A percentile compares a stretch with the other conserved stretches of the same genome.
Evolutionary conservation across 768 basidiomycete genomes (phyloP).

Genomic region (Suillus discolor): DNA sequence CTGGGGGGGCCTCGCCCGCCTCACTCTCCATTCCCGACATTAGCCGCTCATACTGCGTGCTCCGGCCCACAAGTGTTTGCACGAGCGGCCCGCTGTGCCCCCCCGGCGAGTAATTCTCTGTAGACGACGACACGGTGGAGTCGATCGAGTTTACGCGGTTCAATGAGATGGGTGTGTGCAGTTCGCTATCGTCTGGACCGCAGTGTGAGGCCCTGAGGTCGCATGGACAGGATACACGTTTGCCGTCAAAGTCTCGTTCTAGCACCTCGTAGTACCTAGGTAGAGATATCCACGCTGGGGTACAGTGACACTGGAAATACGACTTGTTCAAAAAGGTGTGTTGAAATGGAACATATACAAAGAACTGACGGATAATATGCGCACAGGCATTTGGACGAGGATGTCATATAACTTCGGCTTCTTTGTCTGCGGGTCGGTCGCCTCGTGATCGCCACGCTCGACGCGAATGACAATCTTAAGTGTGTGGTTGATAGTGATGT

Average conservation of each 20-base stretch:
- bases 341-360: not conserved
- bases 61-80: slow-evolving; percentile 37
- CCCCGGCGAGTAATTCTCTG: slow-evolving; percentile 20
- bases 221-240: slow-evolving; percentile 47
- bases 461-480: slow-evolving; percentile 85
- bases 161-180: not conserved
- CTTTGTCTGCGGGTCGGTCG: slow-evolving; percentile 66
- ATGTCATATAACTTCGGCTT: slow-evolving; percentile 86
- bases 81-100: slow-evolving; percentile 20
- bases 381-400: slow-evolving; percentile 82
- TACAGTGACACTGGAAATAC: slow-evolving; percentile 70
- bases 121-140: slow-evolving; percentile 38
- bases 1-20: slow-evolving; percentile 82
- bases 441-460: slow-evolving; percentile 71
- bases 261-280: slow-evolving; percentile 66
- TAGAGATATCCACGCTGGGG: slow-evolving; percentile 76
- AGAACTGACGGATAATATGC: slow-evolving; percentile 79
- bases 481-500: slow-evolving; percentile 72
- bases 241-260: slow-evolving; percentile 13
- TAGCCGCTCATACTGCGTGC: slow-evolving; percentile 73
- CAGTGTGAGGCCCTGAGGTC: slow-evolving; percentile 9
- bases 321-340: not conserved
- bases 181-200: not conserved
- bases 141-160: slow-evolving; percentile 32
- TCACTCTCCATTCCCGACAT: slow-evolving; percentile 86